phyloP scores from a whole-genome alignment of 805 yeast species.

The Myxozyma nipponensis region DNA sequence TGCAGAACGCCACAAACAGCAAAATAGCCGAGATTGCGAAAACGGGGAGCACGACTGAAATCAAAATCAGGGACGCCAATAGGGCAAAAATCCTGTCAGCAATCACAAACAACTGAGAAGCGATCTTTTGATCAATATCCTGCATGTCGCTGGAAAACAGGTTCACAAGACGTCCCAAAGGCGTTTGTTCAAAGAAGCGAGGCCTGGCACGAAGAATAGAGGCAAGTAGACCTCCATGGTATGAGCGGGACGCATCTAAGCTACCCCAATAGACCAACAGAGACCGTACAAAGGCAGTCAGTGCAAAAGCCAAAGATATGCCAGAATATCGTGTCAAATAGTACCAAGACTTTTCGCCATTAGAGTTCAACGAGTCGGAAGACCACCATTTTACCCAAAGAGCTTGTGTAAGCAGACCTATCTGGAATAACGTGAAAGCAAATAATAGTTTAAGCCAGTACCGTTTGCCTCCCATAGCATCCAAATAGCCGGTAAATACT shows the following conservation, averaged over 20 bases:
- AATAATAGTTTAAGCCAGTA: slow-evolving; percentile 2
- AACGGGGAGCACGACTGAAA: slow-evolving; percentile 76
- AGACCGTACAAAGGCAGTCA: slow-evolving; percentile 45
- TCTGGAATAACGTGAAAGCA: background rate
- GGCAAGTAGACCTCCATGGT: slow-evolving; percentile 63
- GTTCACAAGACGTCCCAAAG: slow-evolving; percentile 93
- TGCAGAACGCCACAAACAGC: slow-evolving; percentile 55
- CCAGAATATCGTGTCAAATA: slow-evolving; percentile 46
- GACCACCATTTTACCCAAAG: slow-evolving; percentile 10
- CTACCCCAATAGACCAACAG: slow-evolving; percentile 63
- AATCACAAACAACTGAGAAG: slow-evolving; percentile 71
- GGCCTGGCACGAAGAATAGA: slow-evolving; percentile 70
- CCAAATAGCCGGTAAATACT: background rate
- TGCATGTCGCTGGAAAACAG: slow-evolving; percentile 94
- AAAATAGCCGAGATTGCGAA: slow-evolving; percentile 70
- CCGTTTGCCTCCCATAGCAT: slow-evolving; percentile 4
- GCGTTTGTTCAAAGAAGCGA: slow-evolving; percentile 91
- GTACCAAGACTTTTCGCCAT: slow-evolving; percentile 3
- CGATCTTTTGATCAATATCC: slow-evolving; percentile 86
- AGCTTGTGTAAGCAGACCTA: slow-evolving; percentile 1
- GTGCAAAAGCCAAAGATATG: slow-evolving; percentile 58
- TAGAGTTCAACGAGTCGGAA: slow-evolving; percentile 1
- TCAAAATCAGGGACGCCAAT: slow-evolving; percentile 61
- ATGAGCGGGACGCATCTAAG: slow-evolving; percentile 67
- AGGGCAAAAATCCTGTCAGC: slow-evolving; percentile 63